Conservation (phyloP, 352 stramenopile genomes). For the Globisporangium radiosum region DNA sequence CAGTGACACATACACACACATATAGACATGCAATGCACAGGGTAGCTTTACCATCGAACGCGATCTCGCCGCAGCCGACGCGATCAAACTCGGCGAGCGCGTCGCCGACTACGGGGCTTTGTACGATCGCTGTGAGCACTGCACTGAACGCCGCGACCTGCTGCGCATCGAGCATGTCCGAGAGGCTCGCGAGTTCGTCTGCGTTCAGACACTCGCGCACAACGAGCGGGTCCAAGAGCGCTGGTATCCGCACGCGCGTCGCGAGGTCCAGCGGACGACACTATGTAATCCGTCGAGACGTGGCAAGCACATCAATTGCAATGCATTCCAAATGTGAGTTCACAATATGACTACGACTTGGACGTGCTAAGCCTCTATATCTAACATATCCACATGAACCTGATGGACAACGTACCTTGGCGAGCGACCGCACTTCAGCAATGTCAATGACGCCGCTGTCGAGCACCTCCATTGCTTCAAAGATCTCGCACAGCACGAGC, state of each 20-base stretch:
- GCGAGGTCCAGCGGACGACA: slow-evolving; percentile 6
- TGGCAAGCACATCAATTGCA: background rate
- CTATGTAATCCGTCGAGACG: background rate
- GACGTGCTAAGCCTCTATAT: no score
- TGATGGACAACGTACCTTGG: slow-evolving; percentile 21
- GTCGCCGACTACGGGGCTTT: slow-evolving; percentile 27
- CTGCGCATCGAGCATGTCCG: slow-evolving; percentile 16
- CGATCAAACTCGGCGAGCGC: slow-evolving; percentile 47
- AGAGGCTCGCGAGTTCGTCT: slow-evolving; percentile 19
- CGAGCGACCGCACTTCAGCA: slow-evolving; percentile 54
- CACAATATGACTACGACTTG: background rate
- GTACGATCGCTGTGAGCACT: slow-evolving; percentile 38
- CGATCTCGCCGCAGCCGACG: slow-evolving; percentile 43
- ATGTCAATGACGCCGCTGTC: slow-evolving; percentile 65
- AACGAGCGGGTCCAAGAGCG: slow-evolving; percentile 11
- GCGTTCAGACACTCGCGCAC: slow-evolving; percentile 12
- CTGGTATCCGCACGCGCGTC: slow-evolving; percentile 6
- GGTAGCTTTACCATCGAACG: slow-evolving; percentile 34
- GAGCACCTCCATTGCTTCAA: slow-evolving; percentile 58
- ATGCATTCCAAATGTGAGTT: background rate
- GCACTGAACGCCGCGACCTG: slow-evolving; percentile 17
- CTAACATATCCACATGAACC: background rate
- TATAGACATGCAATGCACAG: no score
- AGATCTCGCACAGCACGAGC: slow-evolving; percentile 50
- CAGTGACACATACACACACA: no score